Conservation (phyloP, 164 flowering plant species). For the Kingdonia uniflora region DNA sequence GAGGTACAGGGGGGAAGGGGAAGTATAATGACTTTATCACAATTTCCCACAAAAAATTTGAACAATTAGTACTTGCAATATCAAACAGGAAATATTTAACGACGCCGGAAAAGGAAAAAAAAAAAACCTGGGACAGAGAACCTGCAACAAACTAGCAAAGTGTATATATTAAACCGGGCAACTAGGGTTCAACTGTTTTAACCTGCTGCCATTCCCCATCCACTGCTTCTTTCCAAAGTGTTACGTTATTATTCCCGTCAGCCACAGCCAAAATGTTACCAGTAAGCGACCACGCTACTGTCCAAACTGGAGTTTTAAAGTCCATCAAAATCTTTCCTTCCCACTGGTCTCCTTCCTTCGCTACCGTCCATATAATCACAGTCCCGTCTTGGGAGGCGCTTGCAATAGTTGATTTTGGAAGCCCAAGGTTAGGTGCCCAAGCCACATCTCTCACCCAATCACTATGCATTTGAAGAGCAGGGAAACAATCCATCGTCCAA, state of each 20-base stretch:
- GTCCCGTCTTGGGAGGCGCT: conserved; percentile 49
- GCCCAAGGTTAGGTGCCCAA: conserved; percentile 54
- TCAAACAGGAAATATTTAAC: too few relatives aligned
- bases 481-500: conserved; percentile 55
- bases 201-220: conserved; percentile 54
- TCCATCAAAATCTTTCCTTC: conserved; percentile 42
- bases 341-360: conserved; percentile 44
- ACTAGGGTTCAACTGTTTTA: conserved; percentile 37
- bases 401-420: conserved; percentile 45
- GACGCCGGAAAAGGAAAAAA: too few relatives aligned
- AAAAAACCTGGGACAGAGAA: too few relatives aligned
- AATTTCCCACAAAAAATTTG: too few relatives aligned
- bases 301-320: conserved; percentile 43
- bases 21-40: too few relatives aligned
- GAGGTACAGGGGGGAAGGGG: too few relatives aligned
- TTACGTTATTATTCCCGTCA: conserved; percentile 35
- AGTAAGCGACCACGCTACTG: conserved; percentile 47
- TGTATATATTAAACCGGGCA: neutral
- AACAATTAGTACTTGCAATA: too few relatives aligned
- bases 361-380: conserved; percentile 41
- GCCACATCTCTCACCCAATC: conserved; percentile 56
- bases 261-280: conserved; percentile 48
- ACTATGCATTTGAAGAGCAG: conserved; percentile 38
- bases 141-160: too few relatives aligned
- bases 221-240: conserved; percentile 49